These are phyloP conservation scores for Aspergillus nidulans DNA, from an alignment of 495 filamentous ascomycete species.

Conservation along the genomic window DNA sequence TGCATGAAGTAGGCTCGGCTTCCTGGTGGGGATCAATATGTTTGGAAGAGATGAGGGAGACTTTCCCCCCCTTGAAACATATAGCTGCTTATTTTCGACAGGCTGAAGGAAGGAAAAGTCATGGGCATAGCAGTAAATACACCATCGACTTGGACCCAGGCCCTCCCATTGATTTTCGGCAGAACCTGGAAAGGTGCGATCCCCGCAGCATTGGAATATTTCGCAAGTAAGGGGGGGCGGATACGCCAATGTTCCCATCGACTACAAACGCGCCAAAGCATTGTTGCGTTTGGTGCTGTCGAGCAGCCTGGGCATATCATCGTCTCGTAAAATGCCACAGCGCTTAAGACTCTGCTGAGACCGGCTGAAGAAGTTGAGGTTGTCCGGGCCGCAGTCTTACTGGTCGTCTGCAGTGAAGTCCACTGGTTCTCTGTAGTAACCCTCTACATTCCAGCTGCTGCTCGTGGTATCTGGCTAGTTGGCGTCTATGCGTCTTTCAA, in stretches of 20 bases:
- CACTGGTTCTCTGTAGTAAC: neutral
- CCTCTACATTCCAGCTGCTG: too few species aligned
- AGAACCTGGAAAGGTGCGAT: too few species aligned
- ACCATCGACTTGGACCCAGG: neutral
- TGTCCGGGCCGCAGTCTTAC: conserved; percentile 27
- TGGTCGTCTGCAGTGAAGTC: conserved; percentile 6
- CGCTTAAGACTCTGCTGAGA: conserved; percentile 25
- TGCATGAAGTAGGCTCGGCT: conserved; percentile 43
- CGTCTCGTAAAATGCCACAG: conserved; percentile 23
- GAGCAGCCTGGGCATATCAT: conserved; percentile 23
- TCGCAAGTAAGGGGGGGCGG: conserved; percentile 18
- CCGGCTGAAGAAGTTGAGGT: conserved; percentile 33
- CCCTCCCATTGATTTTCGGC: neutral
- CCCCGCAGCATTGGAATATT: neutral
- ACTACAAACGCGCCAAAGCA: conserved; percentile 33
- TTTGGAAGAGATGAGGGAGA: neutral
- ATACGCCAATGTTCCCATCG: conserved; percentile 47
- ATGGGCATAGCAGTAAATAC: neutral
- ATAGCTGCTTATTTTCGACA: neutral
- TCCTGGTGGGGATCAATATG: conserved; percentile 11
- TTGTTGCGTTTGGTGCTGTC: conserved; percentile 15
- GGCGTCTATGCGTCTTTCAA: too few species aligned
- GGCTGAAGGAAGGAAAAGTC: neutral
- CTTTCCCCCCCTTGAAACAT: too few species aligned
- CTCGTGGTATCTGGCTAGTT: too few species aligned